Conservation (phyloP, 352 stramenopile genomes). For the Aphanomyces euteiches region DNA sequence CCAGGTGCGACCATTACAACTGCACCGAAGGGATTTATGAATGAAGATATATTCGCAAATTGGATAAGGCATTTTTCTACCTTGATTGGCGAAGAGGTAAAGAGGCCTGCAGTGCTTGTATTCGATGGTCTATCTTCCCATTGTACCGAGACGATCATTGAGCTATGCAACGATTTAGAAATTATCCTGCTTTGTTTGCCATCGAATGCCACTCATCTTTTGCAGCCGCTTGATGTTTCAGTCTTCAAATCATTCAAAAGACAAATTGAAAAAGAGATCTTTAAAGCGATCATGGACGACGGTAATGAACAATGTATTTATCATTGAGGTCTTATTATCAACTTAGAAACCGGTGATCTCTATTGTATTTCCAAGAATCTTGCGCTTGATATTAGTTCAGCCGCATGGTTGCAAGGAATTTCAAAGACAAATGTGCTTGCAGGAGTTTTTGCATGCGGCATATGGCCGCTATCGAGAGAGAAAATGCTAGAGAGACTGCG, state of each 20-base stretch:
- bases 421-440: too few relatives aligned
- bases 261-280: not conserved
- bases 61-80: slow-evolving; percentile 24
- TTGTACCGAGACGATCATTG: not conserved
- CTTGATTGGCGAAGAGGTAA: too few relatives aligned
- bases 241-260: not conserved
- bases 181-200: slow-evolving; percentile 12
- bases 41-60: not conserved
- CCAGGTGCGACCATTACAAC: slow-evolving; percentile 30
- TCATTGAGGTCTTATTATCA: too few relatives aligned
- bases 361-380: too few relatives aligned
- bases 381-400: too few relatives aligned
- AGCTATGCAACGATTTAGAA: not conserved
- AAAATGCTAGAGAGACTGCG: too few relatives aligned
- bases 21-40: slow-evolving; percentile 31
- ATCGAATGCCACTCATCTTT: not conserved
- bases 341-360: too few relatives aligned
- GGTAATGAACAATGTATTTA: too few relatives aligned
- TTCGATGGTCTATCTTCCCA: slow-evolving; percentile 12
- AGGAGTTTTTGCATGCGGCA: too few relatives aligned
- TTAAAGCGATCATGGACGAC: not conserved
- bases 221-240: slow-evolving; percentile 6
- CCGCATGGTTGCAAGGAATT: too few relatives aligned
- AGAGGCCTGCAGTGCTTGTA: not conserved
- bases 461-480: too few relatives aligned